A percentile compares a stretch with the other conserved stretches of the same genome.
Conservation (phyloP, 805 yeast species). For the Ogataea methanolica region DNA sequence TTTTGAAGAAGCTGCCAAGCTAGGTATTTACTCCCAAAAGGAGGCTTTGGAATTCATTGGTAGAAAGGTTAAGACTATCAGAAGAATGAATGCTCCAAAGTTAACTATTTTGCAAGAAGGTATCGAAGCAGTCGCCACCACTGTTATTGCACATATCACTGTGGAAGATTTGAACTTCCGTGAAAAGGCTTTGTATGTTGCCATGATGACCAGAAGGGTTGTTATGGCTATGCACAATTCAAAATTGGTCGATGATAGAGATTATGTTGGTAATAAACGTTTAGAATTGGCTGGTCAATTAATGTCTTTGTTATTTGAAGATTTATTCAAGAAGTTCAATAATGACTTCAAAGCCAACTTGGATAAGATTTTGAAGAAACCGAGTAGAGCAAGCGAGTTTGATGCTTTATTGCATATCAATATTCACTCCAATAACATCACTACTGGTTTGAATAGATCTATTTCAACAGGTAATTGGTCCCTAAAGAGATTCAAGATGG, state of each 20-base stretch:
- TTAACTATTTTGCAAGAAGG: conserved; percentile 86
- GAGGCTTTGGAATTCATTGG: conserved; percentile 94
- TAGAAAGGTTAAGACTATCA: conserved; percentile 82
- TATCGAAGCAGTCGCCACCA: conserved; percentile 92
- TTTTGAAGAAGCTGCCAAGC: conserved; percentile 86
- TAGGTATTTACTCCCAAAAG: conserved; percentile 84
- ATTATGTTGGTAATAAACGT: conserved; percentile 97
- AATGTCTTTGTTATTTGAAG: conserved; percentile 92
- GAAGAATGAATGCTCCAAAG: conserved; percentile 82
- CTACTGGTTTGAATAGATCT: conserved; percentile 92
- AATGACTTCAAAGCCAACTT: conserved; percentile 90
- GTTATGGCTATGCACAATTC: conserved; percentile 94
- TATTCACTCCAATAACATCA: conserved; percentile 87
- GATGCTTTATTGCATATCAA: conserved; percentile 88
- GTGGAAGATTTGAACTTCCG: conserved; percentile 80
- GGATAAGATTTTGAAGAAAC: conserved; percentile 90
- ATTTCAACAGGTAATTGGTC: conserved; percentile 99
- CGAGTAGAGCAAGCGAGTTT: conserved; percentile 90
- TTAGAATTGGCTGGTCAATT: conserved; percentile 96
- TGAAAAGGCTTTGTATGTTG: conserved; percentile 90
- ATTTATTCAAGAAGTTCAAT: conserved; percentile 94
- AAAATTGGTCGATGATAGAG: conserved; percentile 95
- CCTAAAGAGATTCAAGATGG: conserved; percentile 97
- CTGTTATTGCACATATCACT: conserved; percentile 91
- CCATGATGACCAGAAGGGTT: conserved; percentile 95